Evolutionary conservation across 352 stramenopile species (phyloP).

Genomic region (Phytophthora quininea): DNA sequence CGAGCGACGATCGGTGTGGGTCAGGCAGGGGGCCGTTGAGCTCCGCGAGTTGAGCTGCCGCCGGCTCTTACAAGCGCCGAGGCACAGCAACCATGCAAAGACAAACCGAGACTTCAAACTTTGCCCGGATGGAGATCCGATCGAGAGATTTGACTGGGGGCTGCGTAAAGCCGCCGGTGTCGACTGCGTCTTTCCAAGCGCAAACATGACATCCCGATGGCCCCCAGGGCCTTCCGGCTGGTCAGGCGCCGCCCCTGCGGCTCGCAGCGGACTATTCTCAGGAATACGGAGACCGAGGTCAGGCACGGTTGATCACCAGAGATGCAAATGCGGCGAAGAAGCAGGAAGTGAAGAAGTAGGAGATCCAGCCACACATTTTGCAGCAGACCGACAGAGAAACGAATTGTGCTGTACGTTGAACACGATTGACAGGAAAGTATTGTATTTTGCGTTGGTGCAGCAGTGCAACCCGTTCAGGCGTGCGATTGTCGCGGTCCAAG

Average conservation of each 20-base stretch:
- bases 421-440: background rate
- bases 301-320: background rate
- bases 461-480: no score
- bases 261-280: background rate
- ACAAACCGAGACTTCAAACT: slow-evolving; percentile 23
- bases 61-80: slow-evolving; percentile 1
- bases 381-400: background rate
- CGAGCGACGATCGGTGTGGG: slow-evolving; percentile 24
- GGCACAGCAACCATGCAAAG: slow-evolving; percentile 15
- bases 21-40: slow-evolving; percentile 18
- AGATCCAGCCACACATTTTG: background rate
- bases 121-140: slow-evolving; percentile 17
- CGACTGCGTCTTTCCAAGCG: slow-evolving; percentile 1
- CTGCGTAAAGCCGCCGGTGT: background rate
- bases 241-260: background rate
- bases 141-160: slow-evolving; percentile 9
- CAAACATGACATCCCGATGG: background rate
- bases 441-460: background rate
- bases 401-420: background rate
- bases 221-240: background rate
- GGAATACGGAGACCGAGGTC: background rate
- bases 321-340: background rate
- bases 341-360: background rate
- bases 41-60: background rate
- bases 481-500: background rate